These are phyloP conservation scores for Stipa capillata DNA, from an alignment of 176 grass and related monocot species.

Conservation along the genomic window DNA sequence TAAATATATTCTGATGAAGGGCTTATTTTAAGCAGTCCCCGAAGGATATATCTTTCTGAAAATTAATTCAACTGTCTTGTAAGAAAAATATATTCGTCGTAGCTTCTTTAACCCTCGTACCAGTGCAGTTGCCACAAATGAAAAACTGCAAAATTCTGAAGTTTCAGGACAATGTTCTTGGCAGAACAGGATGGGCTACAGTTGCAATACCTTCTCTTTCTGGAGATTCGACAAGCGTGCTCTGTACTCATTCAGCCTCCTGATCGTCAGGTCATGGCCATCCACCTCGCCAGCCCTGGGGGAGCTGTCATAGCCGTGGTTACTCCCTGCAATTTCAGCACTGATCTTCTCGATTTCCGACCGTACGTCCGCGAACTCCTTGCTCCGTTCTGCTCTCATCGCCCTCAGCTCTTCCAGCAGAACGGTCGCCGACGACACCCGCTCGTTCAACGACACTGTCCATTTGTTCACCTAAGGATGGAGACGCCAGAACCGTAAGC, in stretches of 20 bases:
- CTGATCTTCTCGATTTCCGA: slow-evolving; percentile 50
- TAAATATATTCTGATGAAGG: not conserved
- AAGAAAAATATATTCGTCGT: not conserved
- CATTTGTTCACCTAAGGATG: slow-evolving; percentile 43
- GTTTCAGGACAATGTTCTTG: not conserved
- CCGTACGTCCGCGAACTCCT: slow-evolving; percentile 32
- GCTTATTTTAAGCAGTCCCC: not conserved
- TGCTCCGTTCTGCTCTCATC: slow-evolving; percentile 37
- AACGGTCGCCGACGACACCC: slow-evolving; percentile 20
- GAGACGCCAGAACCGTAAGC: not conserved
- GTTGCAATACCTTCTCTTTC: slow-evolving; percentile 49
- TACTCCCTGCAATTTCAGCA: slow-evolving; percentile 30
- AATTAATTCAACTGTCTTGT: not conserved
- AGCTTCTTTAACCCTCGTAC: not conserved
- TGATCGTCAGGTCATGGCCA: slow-evolving; percentile 39
- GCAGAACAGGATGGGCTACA: not conserved
- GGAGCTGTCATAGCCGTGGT: not conserved
- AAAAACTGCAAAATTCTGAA: not conserved
- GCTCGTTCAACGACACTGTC: slow-evolving; percentile 36
- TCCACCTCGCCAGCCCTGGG: slow-evolving; percentile 13
- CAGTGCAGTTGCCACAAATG: not conserved
- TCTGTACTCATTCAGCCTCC: slow-evolving; percentile 37
- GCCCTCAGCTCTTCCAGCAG: slow-evolving; percentile 49
- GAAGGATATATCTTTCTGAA: not conserved
- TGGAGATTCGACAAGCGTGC: slow-evolving; percentile 32